These are phyloP conservation scores for Ciborinia camelliae DNA, from an alignment of 2,329 filamentous ascomycete species.

Conservation along the genomic window DNA sequence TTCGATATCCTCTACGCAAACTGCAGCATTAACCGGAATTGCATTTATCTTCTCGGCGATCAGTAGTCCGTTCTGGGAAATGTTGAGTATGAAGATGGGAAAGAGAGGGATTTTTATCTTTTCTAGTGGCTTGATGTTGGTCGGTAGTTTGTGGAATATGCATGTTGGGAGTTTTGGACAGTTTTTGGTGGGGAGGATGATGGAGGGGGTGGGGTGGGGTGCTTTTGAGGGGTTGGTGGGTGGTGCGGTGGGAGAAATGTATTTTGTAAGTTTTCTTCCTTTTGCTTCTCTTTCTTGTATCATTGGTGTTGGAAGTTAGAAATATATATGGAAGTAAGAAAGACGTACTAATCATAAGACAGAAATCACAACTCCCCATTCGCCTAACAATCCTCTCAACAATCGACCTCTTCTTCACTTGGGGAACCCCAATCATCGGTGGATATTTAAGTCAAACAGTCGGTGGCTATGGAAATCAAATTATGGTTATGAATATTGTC, in stretches of 20 bases:
- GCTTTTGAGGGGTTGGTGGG: constrained; percentile 53
- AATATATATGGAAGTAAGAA: background rate
- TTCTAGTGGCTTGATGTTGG: constrained; percentile 46
- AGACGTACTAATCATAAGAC: background rate
- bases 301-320: background rate
- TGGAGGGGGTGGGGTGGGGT: constrained; percentile 58
- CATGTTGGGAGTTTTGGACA: constrained; percentile 44
- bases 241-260: constrained; percentile 54
- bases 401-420: constrained; percentile 42
- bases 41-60: constrained; percentile 51
- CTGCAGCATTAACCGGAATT: constrained; percentile 50
- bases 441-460: constrained; percentile 46
- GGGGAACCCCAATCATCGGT: constrained; percentile 53
- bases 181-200: constrained; percentile 50
- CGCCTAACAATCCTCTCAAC: constrained; percentile 22
- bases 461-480: constrained; percentile 47
- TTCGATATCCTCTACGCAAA: constrained; percentile 46
- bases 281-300: background rate
- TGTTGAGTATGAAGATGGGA: constrained; percentile 47
- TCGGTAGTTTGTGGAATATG: constrained; percentile 51
- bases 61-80: constrained; percentile 44
- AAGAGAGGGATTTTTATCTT: constrained; percentile 53
- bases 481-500: constrained; percentile 50
- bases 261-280: constrained; percentile 46
- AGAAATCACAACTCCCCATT: constrained; percentile 28